Percentiles rank a stretch among this genome's conserved stretches.
phyloP scores from a whole-genome alignment of 140 eudicot species.

The Bidens hawaiensis region DNA sequence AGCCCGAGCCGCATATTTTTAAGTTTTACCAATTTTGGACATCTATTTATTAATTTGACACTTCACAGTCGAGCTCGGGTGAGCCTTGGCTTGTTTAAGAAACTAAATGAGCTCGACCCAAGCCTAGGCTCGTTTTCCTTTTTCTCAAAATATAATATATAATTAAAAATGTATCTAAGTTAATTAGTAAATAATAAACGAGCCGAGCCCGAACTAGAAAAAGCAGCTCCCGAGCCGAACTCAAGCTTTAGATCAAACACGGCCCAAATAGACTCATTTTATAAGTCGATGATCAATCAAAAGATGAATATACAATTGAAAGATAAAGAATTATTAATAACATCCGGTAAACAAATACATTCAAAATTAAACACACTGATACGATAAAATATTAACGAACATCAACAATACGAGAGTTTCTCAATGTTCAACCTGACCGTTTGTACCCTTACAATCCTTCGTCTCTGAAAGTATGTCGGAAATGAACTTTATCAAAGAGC shows the following conservation, averaged over 20 bases:
- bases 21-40: too few species aligned
- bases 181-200: not conserved
- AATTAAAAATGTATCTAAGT: too few species aligned
- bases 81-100: too few species aligned
- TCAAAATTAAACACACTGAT: not conserved
- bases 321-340: too few species aligned
- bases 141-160: too few species aligned
- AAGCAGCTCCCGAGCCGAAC: too few species aligned
- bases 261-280: not conserved
- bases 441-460: constrained; percentile 9
- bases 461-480: constrained; percentile 38
- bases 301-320: not conserved
- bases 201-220: too few species aligned
- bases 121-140: too few species aligned
- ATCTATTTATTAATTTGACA: too few species aligned
- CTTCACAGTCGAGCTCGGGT: too few species aligned
- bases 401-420: not conserved
- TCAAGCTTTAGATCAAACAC: not conserved
- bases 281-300: not conserved
- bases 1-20: too few species aligned
- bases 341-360: constrained; percentile 2
- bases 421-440: constrained; percentile 12
- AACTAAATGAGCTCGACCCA: too few species aligned
- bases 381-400: constrained; percentile 7
- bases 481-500: constrained; percentile 78